phyloP scores from a whole-genome alignment of 352 stramenopile species.

The Globisporangium middletonii region DNA sequence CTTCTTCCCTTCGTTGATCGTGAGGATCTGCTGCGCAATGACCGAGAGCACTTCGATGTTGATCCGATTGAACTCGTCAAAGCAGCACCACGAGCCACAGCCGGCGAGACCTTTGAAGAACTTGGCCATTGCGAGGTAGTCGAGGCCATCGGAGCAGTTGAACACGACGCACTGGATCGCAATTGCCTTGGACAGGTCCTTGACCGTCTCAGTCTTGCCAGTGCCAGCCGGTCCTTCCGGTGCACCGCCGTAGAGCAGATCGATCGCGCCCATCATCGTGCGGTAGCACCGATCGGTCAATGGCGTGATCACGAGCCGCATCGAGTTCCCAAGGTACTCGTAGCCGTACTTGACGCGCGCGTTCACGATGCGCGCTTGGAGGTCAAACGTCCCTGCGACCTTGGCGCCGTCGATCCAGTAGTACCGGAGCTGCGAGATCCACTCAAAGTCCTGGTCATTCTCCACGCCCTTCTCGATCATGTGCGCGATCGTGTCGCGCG shows the following conservation, averaged over 20 bases:
- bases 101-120: slow-evolving; percentile 94
- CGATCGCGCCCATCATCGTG: slow-evolving; percentile 93
- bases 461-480: slow-evolving; percentile 90
- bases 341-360: slow-evolving; percentile 85
- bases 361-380: slow-evolving; percentile 88
- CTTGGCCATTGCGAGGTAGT: slow-evolving; percentile 94
- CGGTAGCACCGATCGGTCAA: slow-evolving; percentile 93
- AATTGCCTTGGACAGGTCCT: slow-evolving; percentile 93
- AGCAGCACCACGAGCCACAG: slow-evolving; percentile 92
- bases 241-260: slow-evolving; percentile 91
- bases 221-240: slow-evolving; percentile 92
- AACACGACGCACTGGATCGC: slow-evolving; percentile 95
- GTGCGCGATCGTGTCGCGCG: slow-evolving; percentile 87
- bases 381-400: slow-evolving; percentile 37
- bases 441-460: slow-evolving; percentile 90
- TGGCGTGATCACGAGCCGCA: slow-evolving; percentile 92
- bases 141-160: slow-evolving; percentile 90
- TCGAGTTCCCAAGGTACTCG: slow-evolving; percentile 92
- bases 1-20: slow-evolving; percentile 90
- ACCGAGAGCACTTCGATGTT: slow-evolving; percentile 94
- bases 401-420: slow-evolving; percentile 86
- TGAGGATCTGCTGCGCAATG: slow-evolving; percentile 93
- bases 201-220: slow-evolving; percentile 94
- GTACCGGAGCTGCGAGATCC: slow-evolving; percentile 92
- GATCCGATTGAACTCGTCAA: slow-evolving; percentile 96